Conservation (phyloP, 2,329 filamentous ascomycete species). For the Alternaria dauci region DNA sequence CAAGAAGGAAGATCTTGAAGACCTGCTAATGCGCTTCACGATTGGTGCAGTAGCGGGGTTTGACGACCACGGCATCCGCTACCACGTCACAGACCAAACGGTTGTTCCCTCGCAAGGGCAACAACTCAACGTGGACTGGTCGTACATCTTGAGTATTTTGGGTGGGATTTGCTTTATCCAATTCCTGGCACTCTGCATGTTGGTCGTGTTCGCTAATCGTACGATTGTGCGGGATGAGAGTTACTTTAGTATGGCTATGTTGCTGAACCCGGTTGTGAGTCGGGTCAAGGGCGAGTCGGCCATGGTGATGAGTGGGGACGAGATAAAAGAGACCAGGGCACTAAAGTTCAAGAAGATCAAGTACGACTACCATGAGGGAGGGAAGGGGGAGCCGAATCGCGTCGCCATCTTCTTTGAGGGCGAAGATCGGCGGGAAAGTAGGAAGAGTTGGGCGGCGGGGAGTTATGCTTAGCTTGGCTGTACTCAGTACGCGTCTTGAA, state of each 20-base stretch:
- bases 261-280: constrained; percentile 40
- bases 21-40: constrained; percentile 40
- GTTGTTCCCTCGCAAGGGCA: constrained; percentile 32
- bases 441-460: constrained; percentile 41
- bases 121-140: constrained; percentile 42
- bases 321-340: constrained; percentile 40
- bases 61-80: constrained; percentile 44
- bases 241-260: constrained; percentile 44
- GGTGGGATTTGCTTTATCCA: constrained; percentile 36
- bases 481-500: no score
- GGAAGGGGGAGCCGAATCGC: constrained; percentile 36
- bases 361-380: constrained; percentile 43
- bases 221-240: constrained; percentile 45
- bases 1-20: constrained; percentile 20
- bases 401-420: constrained; percentile 42
- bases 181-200: constrained; percentile 9
- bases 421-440: constrained; percentile 29
- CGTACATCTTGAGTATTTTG: constrained; percentile 24
- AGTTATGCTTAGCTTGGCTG: constrained; percentile 24
- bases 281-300: constrained; percentile 27
- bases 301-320: constrained; percentile 39
- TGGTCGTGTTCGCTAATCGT: constrained; percentile 34
- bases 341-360: constrained; percentile 39
- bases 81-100: constrained; percentile 24
- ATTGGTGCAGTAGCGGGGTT: constrained; percentile 46